phyloP scores from a whole-genome alignment of 257 asterid genomes.

The Petunia axillaris region DNA sequence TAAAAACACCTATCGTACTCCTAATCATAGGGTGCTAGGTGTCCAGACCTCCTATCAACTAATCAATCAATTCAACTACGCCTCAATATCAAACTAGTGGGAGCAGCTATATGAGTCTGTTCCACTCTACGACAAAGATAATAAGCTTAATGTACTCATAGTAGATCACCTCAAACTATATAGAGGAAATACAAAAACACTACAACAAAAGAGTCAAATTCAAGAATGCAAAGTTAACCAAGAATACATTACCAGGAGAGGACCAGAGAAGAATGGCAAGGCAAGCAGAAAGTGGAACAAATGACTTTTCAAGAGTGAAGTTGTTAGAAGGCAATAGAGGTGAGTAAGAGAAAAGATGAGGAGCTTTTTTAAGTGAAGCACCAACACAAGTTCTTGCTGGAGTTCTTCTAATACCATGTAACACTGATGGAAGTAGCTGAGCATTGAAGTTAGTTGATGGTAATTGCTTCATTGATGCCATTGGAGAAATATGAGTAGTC shows the following conservation, averaged over 20 bases:
- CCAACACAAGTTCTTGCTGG: not conserved
- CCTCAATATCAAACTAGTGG: not conserved
- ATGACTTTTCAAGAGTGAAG: not conserved
- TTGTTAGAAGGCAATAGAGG: not conserved
- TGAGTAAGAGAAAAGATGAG: constrained; percentile 7
- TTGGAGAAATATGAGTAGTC: constrained; percentile 15
- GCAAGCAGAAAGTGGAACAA: constrained; percentile 56
- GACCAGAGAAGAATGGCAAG: constrained; percentile 55
- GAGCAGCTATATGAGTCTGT: not conserved
- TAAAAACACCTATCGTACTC: too few relatives aligned
- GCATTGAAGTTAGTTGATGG: not conserved
- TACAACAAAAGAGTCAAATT: constrained; percentile 25
- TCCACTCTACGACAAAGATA: not conserved
- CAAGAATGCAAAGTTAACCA: constrained; percentile 19
- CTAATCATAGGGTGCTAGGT: not conserved
- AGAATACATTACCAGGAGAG: constrained; percentile 49
- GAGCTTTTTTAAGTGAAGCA: constrained; percentile 20
- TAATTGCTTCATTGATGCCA: not conserved
- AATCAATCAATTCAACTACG: not conserved
- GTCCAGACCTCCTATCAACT: not conserved
- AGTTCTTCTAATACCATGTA: constrained; percentile 37
- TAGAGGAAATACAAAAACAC: not conserved
- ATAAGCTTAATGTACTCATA: not conserved
- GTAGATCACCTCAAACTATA: not conserved
- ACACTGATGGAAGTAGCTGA: not conserved